Evolutionary conservation across 2,329 filamentous ascomycete species (phyloP).

Genomic region (Endothia cerciana): DNA sequence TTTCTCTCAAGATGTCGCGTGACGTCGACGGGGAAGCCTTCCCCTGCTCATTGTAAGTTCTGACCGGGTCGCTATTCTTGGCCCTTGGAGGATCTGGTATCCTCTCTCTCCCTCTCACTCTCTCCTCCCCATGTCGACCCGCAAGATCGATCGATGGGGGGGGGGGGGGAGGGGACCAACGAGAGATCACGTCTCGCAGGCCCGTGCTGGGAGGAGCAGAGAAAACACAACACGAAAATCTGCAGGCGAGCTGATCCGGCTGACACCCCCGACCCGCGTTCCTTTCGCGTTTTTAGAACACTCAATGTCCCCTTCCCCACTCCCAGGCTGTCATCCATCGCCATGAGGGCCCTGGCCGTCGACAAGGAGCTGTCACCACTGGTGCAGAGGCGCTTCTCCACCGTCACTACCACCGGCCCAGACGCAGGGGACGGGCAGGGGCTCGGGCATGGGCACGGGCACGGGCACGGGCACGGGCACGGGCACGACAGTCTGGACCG

Average conservation of each 20-base stretch:
- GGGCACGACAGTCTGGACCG: background rate
- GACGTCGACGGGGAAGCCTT: constrained; percentile 49
- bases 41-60: constrained; percentile 65
- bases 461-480: background rate
- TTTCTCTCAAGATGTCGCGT: constrained; percentile 13
- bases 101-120: background rate
- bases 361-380: constrained; percentile 84
- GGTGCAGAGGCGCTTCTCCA: constrained; percentile 32
- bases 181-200: background rate
- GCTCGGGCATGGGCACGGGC: background rate
- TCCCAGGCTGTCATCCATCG: constrained; percentile 74
- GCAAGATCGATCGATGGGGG: background rate
- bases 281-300: constrained; percentile 52
- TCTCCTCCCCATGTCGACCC: constrained; percentile 1
- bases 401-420: constrained; percentile 13
- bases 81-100: constrained; percentile 1
- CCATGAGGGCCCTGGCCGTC: constrained; percentile 76
- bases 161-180: background rate
- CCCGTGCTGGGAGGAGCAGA: background rate
- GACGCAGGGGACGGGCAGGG: background rate
- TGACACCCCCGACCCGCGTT: constrained; percentile 13
- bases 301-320: constrained; percentile 83
- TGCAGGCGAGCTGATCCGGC: constrained; percentile 1
- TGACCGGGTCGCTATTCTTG: constrained; percentile 29
- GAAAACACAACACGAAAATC: background rate